These are phyloP conservation scores for Chlorociboria aeruginascens DNA, from an alignment of 495 filamentous ascomycete genomes.

Conservation along the genomic window DNA sequence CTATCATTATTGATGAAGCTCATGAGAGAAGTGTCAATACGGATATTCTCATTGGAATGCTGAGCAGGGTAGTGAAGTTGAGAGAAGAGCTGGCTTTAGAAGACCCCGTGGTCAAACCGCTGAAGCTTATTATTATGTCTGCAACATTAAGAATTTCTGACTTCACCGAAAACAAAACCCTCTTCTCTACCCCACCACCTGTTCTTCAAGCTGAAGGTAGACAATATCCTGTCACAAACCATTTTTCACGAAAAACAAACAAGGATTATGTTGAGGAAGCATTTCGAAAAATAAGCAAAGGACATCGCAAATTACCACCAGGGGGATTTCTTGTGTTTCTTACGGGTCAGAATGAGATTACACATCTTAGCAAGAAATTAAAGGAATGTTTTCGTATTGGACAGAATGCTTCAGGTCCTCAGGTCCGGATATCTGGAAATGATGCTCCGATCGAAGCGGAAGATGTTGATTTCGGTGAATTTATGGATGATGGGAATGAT, in stretches of 20 bases:
- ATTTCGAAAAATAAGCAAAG: constrained; percentile 76
- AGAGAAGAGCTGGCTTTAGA: constrained; percentile 51
- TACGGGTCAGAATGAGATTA: constrained; percentile 89
- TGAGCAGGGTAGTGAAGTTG: constrained; percentile 81
- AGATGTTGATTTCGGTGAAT: constrained; percentile 69
- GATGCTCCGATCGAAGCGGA: constrained; percentile 77
- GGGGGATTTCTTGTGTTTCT: constrained; percentile 93
- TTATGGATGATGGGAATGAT: constrained; percentile 33
- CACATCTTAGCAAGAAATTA: constrained; percentile 60
- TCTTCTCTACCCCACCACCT: constrained; percentile 75
- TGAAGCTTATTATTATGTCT: constrained; percentile 98
- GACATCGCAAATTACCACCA: constrained; percentile 81
- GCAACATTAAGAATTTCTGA: constrained; percentile 86
- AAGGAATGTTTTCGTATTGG: constrained; percentile 54
- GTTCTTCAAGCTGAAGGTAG: constrained; percentile 88
- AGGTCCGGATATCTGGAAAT: constrained; percentile 59
- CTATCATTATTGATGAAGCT: constrained; percentile 91
- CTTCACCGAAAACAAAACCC: constrained; percentile 67
- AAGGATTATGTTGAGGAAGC: constrained; percentile 84
- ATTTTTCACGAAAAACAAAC: constrained; percentile 75
- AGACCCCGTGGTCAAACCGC: constrained; percentile 38
- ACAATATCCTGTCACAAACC: constrained; percentile 78
- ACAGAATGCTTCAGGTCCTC: constrained; percentile 40
- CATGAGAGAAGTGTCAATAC: constrained; percentile 97
- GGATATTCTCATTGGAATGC: constrained; percentile 92